phyloP scores from a whole-genome alignment of 495 filamentous ascomycete genomes.

The Aspergillus incahuasiensis region DNA sequence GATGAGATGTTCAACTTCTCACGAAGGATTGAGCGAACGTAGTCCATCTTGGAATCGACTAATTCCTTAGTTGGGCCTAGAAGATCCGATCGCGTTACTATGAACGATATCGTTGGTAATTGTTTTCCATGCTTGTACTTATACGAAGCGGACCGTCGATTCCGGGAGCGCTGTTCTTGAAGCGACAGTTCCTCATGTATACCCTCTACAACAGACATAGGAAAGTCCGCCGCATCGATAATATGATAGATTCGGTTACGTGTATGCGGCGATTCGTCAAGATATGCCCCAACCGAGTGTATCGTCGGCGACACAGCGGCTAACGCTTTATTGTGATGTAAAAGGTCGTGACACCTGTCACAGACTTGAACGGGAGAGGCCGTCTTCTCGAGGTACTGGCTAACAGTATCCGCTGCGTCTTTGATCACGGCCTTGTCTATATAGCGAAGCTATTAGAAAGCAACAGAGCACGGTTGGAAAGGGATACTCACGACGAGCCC shows the following conservation, averaged over 20 bases:
- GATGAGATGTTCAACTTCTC: slow-evolving; percentile 59
- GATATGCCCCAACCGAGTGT: slow-evolving; percentile 70
- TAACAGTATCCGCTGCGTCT: slow-evolving; percentile 26
- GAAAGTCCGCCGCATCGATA: slow-evolving; percentile 97
- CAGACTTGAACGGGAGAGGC: slow-evolving; percentile 52
- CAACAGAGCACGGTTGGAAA: not conserved
- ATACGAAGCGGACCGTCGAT: slow-evolving; percentile 62
- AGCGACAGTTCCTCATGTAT: slow-evolving; percentile 55
- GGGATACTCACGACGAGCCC: slow-evolving; percentile 20
- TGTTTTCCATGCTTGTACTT: slow-evolving; percentile 61
- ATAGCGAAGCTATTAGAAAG: slow-evolving; percentile 2
- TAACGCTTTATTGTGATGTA: slow-evolving; percentile 65
- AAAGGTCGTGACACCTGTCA: slow-evolving; percentile 77
- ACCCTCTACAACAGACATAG: slow-evolving; percentile 76
- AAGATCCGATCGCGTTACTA: slow-evolving; percentile 86
- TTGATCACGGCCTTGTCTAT: slow-evolving; percentile 40
- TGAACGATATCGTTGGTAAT: slow-evolving; percentile 64
- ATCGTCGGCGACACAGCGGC: slow-evolving; percentile 74
- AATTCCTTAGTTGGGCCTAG: slow-evolving; percentile 74
- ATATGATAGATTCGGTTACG: slow-evolving; percentile 93
- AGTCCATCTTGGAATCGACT: slow-evolving; percentile 78
- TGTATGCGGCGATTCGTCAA: slow-evolving; percentile 78
- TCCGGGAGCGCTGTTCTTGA: slow-evolving; percentile 64
- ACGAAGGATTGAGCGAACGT: slow-evolving; percentile 67
- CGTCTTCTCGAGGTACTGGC: slow-evolving; percentile 17